These are phyloP conservation scores for Fragosphaeria purpurea DNA, from an alignment of 2,329 filamentous ascomycete species.

Conservation along the genomic window DNA sequence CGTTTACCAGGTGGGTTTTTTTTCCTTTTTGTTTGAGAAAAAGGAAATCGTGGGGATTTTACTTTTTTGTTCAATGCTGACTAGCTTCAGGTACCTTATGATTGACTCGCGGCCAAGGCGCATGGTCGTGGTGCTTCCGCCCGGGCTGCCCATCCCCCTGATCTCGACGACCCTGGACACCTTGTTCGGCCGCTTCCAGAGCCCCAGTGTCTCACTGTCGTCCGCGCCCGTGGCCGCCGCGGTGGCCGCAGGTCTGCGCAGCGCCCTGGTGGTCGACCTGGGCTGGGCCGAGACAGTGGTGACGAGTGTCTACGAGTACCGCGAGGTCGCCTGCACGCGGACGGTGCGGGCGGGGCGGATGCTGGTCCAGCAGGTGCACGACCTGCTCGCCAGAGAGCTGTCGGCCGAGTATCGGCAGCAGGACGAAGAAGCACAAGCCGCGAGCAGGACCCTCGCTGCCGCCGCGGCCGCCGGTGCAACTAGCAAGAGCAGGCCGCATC, in stretches of 20 bases:
- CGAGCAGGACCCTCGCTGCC: too few relatives aligned
- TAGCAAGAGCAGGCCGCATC: conserved; percentile 19
- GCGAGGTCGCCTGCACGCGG: conserved; percentile 61
- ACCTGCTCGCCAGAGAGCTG: conserved; percentile 40
- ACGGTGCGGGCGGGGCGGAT: conserved; percentile 66
- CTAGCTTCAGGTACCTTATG: conserved; percentile 42
- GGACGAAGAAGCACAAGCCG: conserved; percentile 11
- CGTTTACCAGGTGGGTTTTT: conserved; percentile 62
- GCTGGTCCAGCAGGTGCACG: conserved; percentile 60
- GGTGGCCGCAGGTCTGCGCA: conserved; percentile 72
- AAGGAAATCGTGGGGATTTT: not conserved
- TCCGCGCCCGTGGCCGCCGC: conserved; percentile 65
- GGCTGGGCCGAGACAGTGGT: conserved; percentile 87
- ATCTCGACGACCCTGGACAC: conserved; percentile 57
- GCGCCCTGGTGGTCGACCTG: conserved; percentile 79
- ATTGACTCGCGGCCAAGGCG: conserved; percentile 69
- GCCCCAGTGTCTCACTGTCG: conserved; percentile 70
- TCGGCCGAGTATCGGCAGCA: conserved; percentile 14
- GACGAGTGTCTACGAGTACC: conserved; percentile 83
- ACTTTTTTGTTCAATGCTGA: not conserved
- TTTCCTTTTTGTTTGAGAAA: not conserved
- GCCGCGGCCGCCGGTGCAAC: conserved; percentile 5
- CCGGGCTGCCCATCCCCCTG: conserved; percentile 13
- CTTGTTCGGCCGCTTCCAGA: conserved; percentile 71
- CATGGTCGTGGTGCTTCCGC: conserved; percentile 59